Conservation (phyloP, 176 grass and related monocot species). For the Oryza meridionalis region DNA sequence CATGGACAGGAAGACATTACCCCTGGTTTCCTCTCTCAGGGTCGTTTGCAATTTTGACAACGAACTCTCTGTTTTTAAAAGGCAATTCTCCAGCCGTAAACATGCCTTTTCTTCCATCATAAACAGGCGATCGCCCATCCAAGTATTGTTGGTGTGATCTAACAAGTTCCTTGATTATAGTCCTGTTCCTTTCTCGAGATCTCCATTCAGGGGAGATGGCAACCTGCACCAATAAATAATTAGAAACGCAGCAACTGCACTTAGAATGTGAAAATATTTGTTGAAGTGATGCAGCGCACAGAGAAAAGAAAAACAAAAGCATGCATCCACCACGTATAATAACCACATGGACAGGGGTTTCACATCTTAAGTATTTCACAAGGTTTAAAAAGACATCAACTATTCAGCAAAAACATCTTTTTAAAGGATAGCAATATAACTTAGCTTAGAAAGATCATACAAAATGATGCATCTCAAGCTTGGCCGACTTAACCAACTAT, state of each 20-base stretch:
- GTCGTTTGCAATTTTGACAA: conserved; percentile 40
- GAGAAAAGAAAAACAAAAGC: no score
- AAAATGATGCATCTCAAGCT: no score
- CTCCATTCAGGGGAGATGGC: conserved; percentile 42
- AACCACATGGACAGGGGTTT: no score
- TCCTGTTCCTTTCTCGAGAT: conserved; percentile 41
- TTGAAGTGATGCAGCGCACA: not conserved
- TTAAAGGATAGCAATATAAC: not conserved
- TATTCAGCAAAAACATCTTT: not conserved
- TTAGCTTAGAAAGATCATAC: not conserved
- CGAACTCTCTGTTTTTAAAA: conserved; percentile 53
- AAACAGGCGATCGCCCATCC: conserved; percentile 47
- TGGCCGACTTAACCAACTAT: no score
- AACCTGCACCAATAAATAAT: conserved; percentile 40
- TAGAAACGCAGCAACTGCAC: not conserved
- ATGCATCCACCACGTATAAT: no score
- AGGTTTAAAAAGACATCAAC: no score
- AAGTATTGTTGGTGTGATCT: conserved; percentile 34
- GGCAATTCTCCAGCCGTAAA: conserved; percentile 63
- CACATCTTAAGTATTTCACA: no score
- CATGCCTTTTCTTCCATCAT: conserved; percentile 59
- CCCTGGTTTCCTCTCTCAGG: conserved; percentile 7
- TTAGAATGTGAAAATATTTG: not conserved
- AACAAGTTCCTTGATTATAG: conserved; percentile 51
- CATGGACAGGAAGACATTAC: conserved; percentile 32